These are phyloP conservation scores for Dendrocalamus sinicus DNA, from an alignment of 176 grass and related monocot genomes.

Conservation along the genomic window DNA sequence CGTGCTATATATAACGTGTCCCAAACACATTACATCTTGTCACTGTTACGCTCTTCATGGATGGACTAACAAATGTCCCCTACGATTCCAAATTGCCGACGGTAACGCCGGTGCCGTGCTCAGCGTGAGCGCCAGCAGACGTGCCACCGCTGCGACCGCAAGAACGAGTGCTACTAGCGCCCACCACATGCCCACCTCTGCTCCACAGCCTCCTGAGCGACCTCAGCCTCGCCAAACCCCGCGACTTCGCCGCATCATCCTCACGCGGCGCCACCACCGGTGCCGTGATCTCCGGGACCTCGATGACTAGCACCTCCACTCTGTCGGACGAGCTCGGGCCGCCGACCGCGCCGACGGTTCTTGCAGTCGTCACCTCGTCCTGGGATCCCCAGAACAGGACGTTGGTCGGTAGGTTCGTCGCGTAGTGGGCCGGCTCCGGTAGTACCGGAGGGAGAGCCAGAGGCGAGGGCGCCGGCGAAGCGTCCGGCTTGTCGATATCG, in stretches of 20 bases:
- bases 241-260: background rate
- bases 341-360: background rate
- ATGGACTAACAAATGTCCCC: background rate
- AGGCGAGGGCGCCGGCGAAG: conserved; percentile 27
- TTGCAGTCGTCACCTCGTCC: conserved; percentile 7
- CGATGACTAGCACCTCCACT: conserved; percentile 52
- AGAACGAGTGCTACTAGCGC: conserved; percentile 46
- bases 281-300: conserved; percentile 55
- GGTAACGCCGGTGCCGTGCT: conserved; percentile 27
- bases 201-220: conserved; percentile 45
- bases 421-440: conserved; percentile 60
- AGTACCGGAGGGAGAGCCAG: conserved; percentile 53
- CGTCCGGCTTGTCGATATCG: conserved; percentile 50
- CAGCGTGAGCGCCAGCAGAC: conserved; percentile 29
- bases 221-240: conserved; percentile 35
- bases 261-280: conserved; percentile 27
- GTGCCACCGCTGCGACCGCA: conserved; percentile 23
- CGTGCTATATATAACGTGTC: no score
- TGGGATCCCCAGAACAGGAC: conserved; percentile 59
- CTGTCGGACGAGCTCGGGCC: conserved; percentile 27
- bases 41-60: background rate
- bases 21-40: background rate
- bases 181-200: conserved; percentile 42
- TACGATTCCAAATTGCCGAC: conserved; percentile 24
- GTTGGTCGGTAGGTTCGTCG: conserved; percentile 65